Base-by-base conservation (phyloP, 129 eudicot genomes). In the Arctium lappa region DNA sequence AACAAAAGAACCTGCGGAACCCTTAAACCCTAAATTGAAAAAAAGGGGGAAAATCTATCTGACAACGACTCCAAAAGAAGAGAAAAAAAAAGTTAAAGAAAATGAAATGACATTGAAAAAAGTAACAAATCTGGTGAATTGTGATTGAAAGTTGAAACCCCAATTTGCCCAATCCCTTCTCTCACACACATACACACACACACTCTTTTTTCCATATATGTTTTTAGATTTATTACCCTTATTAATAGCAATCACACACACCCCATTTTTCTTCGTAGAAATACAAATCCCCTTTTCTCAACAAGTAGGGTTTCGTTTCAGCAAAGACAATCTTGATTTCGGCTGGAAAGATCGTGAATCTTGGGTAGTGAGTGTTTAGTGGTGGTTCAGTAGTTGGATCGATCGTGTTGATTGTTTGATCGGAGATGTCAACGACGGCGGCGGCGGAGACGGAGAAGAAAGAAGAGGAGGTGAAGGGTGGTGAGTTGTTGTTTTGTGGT, bases 401-500 rank as follows among this genome's bases (percentile, higher is more conserved):
- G 4, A 30, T 79, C 39, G 63, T 13, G 27, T 69, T 32, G 12
- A 30, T 79, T 65, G 40, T 3, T 74, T 85, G 46, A 83, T 79
- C 79, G 80, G 85, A 84, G 74, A 93, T 93, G 97, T 79, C 92
- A 70, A 81, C 50, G 40, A 82, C 84, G 83, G 86, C 76, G 36
- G 91, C 83, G 85, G 85, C 83, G 85, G 82, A 83, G 82, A 74
- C 53, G 33, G 90, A 85, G 84, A 86, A 84, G 73, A 81, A 82
- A 74, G 87, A 73, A 44, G 93, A 85, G 84, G 81, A 34, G 68
- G 88, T 85, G 81, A 87, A 88, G 46, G 92, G 93, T 8, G 97
- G 99, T 0, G 99, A 95, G 91, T 71, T 95, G 74, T 73, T 95
- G 89, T 95, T 87, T 83, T 95, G 97, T 68, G 97, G 99, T 5